Conservation (phyloP, 495 filamentous ascomycete species). For the Aspergillus haitiensis region DNA sequence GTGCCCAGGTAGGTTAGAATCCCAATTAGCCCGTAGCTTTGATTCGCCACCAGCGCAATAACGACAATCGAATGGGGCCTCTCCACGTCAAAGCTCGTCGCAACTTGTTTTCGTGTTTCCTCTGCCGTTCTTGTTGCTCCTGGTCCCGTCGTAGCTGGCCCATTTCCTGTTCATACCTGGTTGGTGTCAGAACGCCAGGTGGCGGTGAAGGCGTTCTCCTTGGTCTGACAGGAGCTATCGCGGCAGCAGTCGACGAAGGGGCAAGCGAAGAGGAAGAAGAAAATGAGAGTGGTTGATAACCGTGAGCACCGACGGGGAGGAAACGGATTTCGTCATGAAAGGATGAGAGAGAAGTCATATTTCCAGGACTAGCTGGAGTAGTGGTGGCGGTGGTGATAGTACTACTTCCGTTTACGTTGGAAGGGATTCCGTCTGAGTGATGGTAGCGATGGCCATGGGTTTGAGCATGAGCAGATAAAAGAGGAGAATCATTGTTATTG, state of each 20-base stretch:
- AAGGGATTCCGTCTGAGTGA: too few species aligned
- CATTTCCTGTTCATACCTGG: slow-evolving; percentile 18
- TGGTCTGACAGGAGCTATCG: too few species aligned
- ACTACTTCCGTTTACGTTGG: too few species aligned
- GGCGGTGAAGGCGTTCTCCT: slow-evolving; percentile 15
- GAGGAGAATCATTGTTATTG: too few species aligned
- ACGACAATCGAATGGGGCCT: slow-evolving; percentile 10
- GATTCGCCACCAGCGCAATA: slow-evolving; percentile 10
- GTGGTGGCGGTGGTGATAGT: background rate
- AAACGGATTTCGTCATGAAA: slow-evolving; percentile 9
- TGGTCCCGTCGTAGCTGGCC: background rate
- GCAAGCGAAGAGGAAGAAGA: background rate
- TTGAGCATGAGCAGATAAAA: too few species aligned
- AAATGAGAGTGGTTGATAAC: slow-evolving; percentile 12
- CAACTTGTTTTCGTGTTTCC: background rate
- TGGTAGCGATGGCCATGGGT: too few species aligned
- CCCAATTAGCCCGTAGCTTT: background rate
- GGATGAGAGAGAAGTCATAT: background rate
- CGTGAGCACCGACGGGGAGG: slow-evolving; percentile 17
- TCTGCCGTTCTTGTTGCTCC: background rate
- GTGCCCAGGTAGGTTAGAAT: too few species aligned
- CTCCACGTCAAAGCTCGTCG: slow-evolving; percentile 6
- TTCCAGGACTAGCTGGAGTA: background rate
- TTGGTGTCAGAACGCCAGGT: slow-evolving; percentile 22
- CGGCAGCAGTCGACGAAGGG: too few species aligned